Percentiles rank a stretch among this genome's conserved stretches.
Conservation (phyloP, 768 basidiomycete species). For the Hericium rajendrae region DNA sequence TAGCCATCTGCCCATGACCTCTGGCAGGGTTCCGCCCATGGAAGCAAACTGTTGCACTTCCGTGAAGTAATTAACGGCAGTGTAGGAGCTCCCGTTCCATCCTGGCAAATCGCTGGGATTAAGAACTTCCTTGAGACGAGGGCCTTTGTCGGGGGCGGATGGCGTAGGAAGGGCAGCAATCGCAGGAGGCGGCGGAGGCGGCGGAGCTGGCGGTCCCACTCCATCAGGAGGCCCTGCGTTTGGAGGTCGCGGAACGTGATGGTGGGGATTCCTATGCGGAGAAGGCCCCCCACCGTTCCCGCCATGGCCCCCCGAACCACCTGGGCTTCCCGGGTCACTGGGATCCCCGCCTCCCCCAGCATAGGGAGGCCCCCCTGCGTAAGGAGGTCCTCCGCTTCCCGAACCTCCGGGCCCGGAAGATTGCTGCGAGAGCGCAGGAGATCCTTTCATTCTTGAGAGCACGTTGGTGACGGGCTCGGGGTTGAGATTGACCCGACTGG, state of each 20-base stretch:
- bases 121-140: neutral
- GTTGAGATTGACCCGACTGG: too few species aligned
- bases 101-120: neutral
- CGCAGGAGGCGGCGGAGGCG: too few species aligned
- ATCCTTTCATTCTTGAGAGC: too few species aligned
- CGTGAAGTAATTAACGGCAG: neutral
- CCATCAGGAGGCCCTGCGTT: too few species aligned
- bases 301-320: neutral
- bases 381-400: neutral
- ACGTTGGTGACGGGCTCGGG: neutral
- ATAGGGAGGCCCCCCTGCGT: neutral
- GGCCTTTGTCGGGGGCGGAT: neutral
- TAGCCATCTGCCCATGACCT: neutral
- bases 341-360: too few species aligned
- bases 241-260: too few species aligned
- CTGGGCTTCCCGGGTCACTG: neutral
- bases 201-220: too few species aligned
- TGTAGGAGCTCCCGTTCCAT: neutral
- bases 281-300: too few species aligned
- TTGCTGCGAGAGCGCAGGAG: neutral
- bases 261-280: too few species aligned
- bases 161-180: too few species aligned
- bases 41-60: neutral
- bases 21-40: neutral
- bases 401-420: neutral